These are phyloP conservation scores for Penicillium capsulatum DNA, from an alignment of 2,329 filamentous ascomycete genomes.

Conservation along the genomic window DNA sequence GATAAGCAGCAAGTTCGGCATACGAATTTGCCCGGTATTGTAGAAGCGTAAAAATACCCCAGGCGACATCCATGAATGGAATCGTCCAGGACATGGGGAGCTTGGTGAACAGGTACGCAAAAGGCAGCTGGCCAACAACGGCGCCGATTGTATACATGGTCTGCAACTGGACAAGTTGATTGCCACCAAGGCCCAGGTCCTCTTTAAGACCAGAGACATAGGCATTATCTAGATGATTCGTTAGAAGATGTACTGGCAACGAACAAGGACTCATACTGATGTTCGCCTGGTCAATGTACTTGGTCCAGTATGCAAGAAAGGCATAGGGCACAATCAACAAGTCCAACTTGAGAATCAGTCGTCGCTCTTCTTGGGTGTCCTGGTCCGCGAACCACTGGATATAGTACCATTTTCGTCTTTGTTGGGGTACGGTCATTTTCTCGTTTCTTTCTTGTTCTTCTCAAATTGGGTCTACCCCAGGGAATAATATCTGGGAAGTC, in stretches of 20 bases:
- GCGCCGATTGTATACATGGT: conserved; percentile 52
- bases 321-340: conserved; percentile 55
- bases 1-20: conserved; percentile 50
- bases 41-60: conserved; percentile 56
- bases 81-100: conserved; percentile 49
- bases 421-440: conserved; percentile 14
- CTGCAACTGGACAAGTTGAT: conserved; percentile 54
- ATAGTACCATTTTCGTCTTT: conserved; percentile 22
- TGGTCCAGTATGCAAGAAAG: conserved; percentile 54
- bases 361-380: conserved; percentile 50
- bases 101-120: conserved; percentile 49
- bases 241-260: neutral
- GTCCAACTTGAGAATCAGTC: conserved; percentile 54
- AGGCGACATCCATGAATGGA: conserved; percentile 50
- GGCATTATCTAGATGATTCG: conserved; percentile 46
- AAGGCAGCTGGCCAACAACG: conserved; percentile 51
- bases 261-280: conserved; percentile 39
- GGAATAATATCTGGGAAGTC: no score
- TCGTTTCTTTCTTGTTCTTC: no score
- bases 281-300: conserved; percentile 55
- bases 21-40: conserved; percentile 51
- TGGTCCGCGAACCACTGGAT: conserved; percentile 48
- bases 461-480: no score
- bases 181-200: conserved; percentile 50
- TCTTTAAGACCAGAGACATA: conserved; percentile 54